These are phyloP conservation scores for Plasmodium vivax DNA, from an alignment of 169 alveolate genomes.

Conservation along the genomic window DNA sequence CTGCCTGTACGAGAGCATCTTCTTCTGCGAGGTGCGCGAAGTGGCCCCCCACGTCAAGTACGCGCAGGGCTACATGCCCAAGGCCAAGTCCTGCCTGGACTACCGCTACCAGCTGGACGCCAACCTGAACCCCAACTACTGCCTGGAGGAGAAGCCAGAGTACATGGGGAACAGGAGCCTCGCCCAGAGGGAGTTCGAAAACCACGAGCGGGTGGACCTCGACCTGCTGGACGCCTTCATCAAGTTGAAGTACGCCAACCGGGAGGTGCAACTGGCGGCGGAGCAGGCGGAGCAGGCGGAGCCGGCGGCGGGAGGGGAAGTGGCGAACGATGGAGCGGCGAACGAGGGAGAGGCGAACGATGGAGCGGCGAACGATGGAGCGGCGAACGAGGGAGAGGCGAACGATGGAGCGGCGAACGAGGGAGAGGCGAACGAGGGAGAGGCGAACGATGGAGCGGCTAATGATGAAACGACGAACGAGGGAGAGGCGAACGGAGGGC, in stretches of 20 bases:
- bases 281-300: no score
- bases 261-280: background rate
- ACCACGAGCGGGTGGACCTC: constrained; percentile 27
- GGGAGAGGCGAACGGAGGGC: no score
- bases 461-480: no score
- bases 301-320: no score
- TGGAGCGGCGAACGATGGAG: no score
- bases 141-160: constrained; percentile 60
- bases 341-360: no score
- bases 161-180: constrained; percentile 38
- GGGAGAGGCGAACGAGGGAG: no score
- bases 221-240: constrained; percentile 47
- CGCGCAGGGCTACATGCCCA: constrained; percentile 50
- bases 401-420: no score
- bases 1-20: constrained; percentile 67
- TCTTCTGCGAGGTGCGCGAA: constrained; percentile 62
- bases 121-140: constrained; percentile 32
- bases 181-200: background rate
- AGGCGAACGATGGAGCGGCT: no score
- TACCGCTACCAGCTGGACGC: constrained; percentile 56
- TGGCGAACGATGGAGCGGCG: no score
- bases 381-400: no score
- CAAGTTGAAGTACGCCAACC: constrained; percentile 47
- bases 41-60: constrained; percentile 72
- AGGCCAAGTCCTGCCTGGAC: background rate